phyloP scores from a whole-genome alignment of 2,329 filamentous ascomycete species.

The Aspergillus texensis region DNA sequence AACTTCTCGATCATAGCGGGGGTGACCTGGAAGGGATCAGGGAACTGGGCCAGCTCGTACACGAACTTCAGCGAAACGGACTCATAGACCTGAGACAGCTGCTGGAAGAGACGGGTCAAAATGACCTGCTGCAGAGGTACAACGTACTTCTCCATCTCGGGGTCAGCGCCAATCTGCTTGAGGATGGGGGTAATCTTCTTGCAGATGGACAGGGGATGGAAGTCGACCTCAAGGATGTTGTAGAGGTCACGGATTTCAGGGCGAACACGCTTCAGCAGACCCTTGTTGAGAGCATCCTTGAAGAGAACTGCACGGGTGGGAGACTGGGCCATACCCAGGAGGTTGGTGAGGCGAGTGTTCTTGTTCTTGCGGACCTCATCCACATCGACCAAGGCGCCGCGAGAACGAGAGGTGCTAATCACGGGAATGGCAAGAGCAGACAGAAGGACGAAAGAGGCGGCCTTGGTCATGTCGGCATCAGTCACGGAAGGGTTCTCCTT shows the following conservation, averaged over 20 bases:
- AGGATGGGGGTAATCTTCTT: constrained; percentile 98
- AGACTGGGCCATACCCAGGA: constrained; percentile 87
- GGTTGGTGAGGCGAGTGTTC: constrained; percentile 94
- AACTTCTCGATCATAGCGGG: constrained; percentile 96
- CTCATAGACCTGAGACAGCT: constrained; percentile 98
- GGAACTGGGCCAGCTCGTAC: constrained; percentile 90
- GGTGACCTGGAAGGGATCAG: constrained; percentile 91
- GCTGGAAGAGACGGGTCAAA: constrained; percentile 96
- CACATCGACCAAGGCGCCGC: constrained; percentile 92
- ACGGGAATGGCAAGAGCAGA: constrained; percentile 97
- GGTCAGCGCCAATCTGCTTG: constrained; percentile 85
- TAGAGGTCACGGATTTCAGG: constrained; percentile 96
- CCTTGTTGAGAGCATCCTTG: constrained; percentile 94
- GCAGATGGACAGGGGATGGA: constrained; percentile 98
- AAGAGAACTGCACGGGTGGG: constrained; percentile 89
- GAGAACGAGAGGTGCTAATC: constrained; percentile 96
- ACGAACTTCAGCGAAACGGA: constrained; percentile 95
- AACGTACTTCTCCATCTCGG: constrained; percentile 97
- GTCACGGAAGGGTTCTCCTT: constrained; percentile 88
- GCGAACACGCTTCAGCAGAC: constrained; percentile 85
- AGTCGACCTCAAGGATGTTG: constrained; percentile 98
- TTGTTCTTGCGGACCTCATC: constrained; percentile 98
- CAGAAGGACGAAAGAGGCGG: constrained; percentile 91
- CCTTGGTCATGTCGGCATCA: constrained; percentile 89
- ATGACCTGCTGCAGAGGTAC: constrained; percentile 97